Base-by-base conservation (phyloP, 176 grass and related monocot genomes). In the Calamus simplicifolius region DNA sequence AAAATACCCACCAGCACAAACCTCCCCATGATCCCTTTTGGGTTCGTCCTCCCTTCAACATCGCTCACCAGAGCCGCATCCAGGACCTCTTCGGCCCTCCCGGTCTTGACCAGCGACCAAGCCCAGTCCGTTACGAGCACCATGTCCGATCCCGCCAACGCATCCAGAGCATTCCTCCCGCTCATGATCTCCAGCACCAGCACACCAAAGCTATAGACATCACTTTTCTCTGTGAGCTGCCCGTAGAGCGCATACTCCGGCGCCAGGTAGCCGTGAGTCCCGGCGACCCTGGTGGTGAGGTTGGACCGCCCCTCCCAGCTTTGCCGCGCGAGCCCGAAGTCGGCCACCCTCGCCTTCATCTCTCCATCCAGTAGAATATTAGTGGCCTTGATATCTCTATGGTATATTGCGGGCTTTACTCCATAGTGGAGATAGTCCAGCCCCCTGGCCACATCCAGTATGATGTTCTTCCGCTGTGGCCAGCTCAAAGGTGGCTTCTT, bases 141-240 rank as follows among this genome's bases (percentile, higher is more conserved):
- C 54, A 85, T 31, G 10, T 81, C 83, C 5, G 84, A 75, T 4
- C 75, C 78, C n/a, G 72, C 87, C 4, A 78, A 10, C 56, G 81
- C 83, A 81, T 98, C 93, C 54, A 97, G 59, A 23, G 87, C 84
- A 25, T 29, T 75, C 58, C 84, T 72, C 2, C 87, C 87, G 54
- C 70, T 83, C 87, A 85, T 85, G 50, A 82, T 76, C 85, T 88
- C 93, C 6, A 92, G 77, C 72, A 92, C 48, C 18, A 91, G 63
- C 49, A 98, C 84, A 53, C 93, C 93, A 73, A 98, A 98, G 81
- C 93, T 85, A 67, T 98, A 98, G 50, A 98, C 87, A 70, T 98
- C 93, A 58, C 87, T 98, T 78, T 73, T 85, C 58, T 97, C 84
- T 0, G 93, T 98, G 72, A 98, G 84, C 78, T 98, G 93, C 17